These are phyloP conservation scores for Cymbidium sinense DNA, from an alignment of 106 monocot genomes.

Conservation along the genomic window DNA sequence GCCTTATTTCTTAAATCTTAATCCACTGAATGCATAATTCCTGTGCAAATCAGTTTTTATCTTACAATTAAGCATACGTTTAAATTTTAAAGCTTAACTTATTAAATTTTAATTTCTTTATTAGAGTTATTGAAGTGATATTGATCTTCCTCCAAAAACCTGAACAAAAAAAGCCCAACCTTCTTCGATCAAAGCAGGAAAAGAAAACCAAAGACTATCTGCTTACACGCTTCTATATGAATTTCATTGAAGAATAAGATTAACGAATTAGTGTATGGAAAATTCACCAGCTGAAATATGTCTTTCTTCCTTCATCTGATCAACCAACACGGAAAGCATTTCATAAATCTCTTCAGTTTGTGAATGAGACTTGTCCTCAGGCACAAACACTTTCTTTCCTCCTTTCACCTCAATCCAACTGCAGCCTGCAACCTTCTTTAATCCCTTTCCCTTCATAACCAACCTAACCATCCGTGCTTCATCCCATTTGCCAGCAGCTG, in stretches of 20 bases:
- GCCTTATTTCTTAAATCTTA: too few species aligned
- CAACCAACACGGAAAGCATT: constrained; percentile 23
- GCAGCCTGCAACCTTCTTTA: constrained; percentile 48
- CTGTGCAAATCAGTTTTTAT: too few species aligned
- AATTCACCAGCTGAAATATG: neutral
- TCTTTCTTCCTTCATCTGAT: constrained; percentile 29
- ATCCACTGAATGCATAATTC: too few species aligned
- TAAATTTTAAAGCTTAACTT: too few species aligned
- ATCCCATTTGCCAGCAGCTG: constrained; percentile 56
- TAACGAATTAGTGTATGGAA: neutral
- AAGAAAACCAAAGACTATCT: too few species aligned
- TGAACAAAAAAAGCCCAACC: too few species aligned
- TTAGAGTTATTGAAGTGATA: too few species aligned
- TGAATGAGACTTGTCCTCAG: constrained; percentile 36
- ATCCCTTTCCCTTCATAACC: constrained; percentile 55
- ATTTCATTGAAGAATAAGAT: neutral
- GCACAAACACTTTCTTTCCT: constrained; percentile 36
- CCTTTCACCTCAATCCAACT: constrained; percentile 65
- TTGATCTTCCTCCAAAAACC: too few species aligned
- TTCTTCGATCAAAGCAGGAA: too few species aligned
- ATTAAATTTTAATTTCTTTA: too few species aligned
- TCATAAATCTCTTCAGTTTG: constrained; percentile 36
- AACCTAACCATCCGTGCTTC: constrained; percentile 34
- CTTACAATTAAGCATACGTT: too few species aligned
- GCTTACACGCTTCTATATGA: too few species aligned